These are phyloP conservation scores for Taiozyma sp. DNA, from an alignment of 1,139 yeast genomes.

Conservation along the genomic window DNA sequence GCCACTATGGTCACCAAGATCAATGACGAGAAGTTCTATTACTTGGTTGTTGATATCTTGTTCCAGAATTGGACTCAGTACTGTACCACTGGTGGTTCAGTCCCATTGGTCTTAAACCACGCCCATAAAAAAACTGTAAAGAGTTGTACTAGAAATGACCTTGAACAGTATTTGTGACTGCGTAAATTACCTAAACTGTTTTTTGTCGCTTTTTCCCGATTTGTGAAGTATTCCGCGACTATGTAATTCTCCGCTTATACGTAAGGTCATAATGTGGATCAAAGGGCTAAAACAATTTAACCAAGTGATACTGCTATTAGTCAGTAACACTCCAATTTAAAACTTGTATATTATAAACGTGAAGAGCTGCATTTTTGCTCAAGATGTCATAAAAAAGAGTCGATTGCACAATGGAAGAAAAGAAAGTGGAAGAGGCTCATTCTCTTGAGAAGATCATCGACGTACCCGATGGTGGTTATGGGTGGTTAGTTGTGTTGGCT, in stretches of 20 bases:
- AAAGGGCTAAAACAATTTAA: no score
- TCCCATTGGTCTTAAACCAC: slow-evolving; percentile 5
- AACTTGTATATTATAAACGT: no score
- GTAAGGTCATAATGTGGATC: no score
- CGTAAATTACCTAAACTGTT: no score
- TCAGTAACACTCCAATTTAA: neutral
- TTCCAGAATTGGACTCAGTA: slow-evolving; percentile 33
- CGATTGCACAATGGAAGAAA: neutral
- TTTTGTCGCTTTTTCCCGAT: no score
- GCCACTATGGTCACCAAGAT: slow-evolving; percentile 31
- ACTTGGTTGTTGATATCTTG: slow-evolving; percentile 27
- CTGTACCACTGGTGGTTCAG: slow-evolving; percentile 24
- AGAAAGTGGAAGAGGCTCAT: neutral
- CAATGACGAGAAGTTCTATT: slow-evolving; percentile 28
- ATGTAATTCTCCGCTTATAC: neutral
- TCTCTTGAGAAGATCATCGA: slow-evolving; percentile 6
- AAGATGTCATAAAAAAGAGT: no score
- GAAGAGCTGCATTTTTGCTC: neutral
- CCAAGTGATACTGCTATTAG: neutral
- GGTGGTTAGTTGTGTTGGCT: slow-evolving; percentile 59
- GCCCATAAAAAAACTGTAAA: neutral
- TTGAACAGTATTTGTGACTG: neutral
- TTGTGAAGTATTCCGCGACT: no score
- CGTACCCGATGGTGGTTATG: slow-evolving; percentile 30
- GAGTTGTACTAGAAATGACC: neutral